Evolutionary conservation across 768 basidiomycete genomes (phyloP).

Genomic region (Russula lepida): DNA sequence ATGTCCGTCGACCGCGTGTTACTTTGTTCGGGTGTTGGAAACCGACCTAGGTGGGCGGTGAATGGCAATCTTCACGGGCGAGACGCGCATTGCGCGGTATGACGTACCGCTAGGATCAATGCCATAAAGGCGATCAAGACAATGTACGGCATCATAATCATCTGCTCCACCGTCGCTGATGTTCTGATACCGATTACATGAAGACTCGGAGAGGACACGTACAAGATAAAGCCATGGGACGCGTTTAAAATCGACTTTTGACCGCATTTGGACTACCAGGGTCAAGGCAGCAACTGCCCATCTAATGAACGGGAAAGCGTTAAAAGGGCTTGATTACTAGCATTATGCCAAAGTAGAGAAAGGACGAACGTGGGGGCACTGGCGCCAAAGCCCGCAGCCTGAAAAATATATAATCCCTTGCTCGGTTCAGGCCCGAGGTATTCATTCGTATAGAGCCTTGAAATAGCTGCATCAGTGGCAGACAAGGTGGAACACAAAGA

Average conservation of each 20-base stretch:
- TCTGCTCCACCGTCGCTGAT: neutral
- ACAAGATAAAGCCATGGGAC: neutral
- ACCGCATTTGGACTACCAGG: neutral
- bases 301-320: neutral
- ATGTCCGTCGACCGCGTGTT: slow-evolving; percentile 4
- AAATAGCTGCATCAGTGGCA: neutral
- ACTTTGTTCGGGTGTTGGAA: neutral
- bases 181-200: neutral
- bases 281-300: slow-evolving; percentile 4
- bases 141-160: slow-evolving; percentile 2
- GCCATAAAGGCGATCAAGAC: neutral
- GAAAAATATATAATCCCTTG: slow-evolving; percentile 2
- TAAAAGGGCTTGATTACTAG: neutral
- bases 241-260: neutral
- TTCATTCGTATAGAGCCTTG: slow-evolving; percentile 10
- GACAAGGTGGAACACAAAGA: neutral
- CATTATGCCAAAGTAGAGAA: neutral
- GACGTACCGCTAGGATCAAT: neutral
- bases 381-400: slow-evolving; percentile 11
- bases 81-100: neutral
- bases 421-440: slow-evolving; percentile 13
- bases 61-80: neutral
- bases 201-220: neutral
- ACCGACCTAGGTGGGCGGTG: slow-evolving; percentile 1
- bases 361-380: slow-evolving; percentile 4